Base-by-base conservation (phyloP, 2,329 filamentous ascomycete genomes). In the Aspergillus versicolor region DNA sequence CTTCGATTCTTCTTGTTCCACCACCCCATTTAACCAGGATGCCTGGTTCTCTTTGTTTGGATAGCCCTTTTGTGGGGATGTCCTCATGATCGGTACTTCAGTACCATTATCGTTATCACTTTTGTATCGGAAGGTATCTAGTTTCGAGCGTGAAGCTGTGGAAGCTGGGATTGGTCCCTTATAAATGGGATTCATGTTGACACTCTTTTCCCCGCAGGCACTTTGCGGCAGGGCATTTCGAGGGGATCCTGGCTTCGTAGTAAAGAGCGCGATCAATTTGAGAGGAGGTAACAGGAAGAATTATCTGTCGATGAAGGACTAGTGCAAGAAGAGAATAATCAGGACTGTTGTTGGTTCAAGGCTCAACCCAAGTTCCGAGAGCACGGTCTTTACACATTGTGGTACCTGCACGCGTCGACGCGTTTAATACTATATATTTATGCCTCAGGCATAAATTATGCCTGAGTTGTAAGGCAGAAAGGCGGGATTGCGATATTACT, bases 91-190 rank as follows among this genome's bases (percentile, higher is more conserved):
- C 13, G 63, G 53, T 34, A 58, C 61, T 19, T 64, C 59, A 38
- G 56, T 22, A 5, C 15, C 30, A 30, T 56, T 68, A 61, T 59
- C 72, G 47, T 64, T 73, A 51, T 77, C 69, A 60, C 75, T 68
- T 15, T 55, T 59, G 65, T 83, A 84, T 63, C 81, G 78, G 61
- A 84, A 85, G 30, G 78, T 76, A 66, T 81, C 80, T 54, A 85
- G 72, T 69, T 84, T 85, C 4, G 77, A 76, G 56, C 79, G 81
- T 3, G 82, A 81, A 61, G 81, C 76, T 4, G 77, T 75, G 11
- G 81, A 84, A 7, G 82, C 77, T 53, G 79, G 66, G 41, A 66
- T 65, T 24, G 66, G 53, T 24, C 65, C 66, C 48, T 61, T 60
- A 45, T 70, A 61, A 65, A 72, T 68, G 54, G 52, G 49, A 53